Evolutionary conservation across 192 early-diverging fungal genomes (phyloP).

Genomic region (Dissophora globulifera): DNA sequence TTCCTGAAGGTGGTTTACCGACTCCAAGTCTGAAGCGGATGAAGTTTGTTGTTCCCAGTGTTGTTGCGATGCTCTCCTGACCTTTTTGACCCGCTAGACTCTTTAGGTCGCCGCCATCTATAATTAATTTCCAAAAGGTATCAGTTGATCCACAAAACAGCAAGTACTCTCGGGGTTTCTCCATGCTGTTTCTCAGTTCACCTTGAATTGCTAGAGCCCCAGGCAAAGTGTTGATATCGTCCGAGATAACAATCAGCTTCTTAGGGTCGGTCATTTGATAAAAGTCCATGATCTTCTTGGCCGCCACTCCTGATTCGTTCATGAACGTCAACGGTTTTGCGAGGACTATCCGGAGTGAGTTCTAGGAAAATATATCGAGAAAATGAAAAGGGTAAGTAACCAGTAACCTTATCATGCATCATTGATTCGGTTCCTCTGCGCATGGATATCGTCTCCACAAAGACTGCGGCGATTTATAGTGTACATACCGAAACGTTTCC

Average conservation of each 20-base stretch:
- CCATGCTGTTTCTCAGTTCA: too few relatives aligned
- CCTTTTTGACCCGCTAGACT: conserved; percentile 65
- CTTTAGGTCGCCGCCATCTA: conserved; percentile 57
- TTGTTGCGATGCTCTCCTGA: conserved; percentile 58
- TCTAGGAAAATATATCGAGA: conserved; percentile 40
- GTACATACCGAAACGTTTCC: conserved; percentile 36
- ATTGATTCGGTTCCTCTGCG: too few relatives aligned
- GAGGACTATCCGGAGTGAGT: conserved; percentile 62
- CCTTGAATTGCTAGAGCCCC: conserved; percentile 68
- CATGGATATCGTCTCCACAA: too few relatives aligned
- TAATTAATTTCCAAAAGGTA: too few relatives aligned
- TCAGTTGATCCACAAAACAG: too few relatives aligned
- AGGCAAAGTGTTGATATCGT: conserved; percentile 68
- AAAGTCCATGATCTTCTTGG: conserved; percentile 61
- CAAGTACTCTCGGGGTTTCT: too few relatives aligned
- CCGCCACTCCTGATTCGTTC: conserved; percentile 64
- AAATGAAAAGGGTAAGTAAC: not conserved
- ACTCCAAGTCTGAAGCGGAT: conserved; percentile 67
- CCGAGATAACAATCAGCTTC: conserved; percentile 66
- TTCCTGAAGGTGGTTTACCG: conserved; percentile 57
- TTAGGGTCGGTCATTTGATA: conserved; percentile 61
- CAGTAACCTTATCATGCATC: too few relatives aligned
- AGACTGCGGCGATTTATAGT: too few relatives aligned
- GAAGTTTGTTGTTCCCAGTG: conserved; percentile 61
- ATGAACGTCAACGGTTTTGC: conserved; percentile 66